A percentile compares a stretch with the other conserved stretches of the same genome.
Conservation (phyloP, 805 yeast species). For the Wickerhamomyces chambardii region DNA sequence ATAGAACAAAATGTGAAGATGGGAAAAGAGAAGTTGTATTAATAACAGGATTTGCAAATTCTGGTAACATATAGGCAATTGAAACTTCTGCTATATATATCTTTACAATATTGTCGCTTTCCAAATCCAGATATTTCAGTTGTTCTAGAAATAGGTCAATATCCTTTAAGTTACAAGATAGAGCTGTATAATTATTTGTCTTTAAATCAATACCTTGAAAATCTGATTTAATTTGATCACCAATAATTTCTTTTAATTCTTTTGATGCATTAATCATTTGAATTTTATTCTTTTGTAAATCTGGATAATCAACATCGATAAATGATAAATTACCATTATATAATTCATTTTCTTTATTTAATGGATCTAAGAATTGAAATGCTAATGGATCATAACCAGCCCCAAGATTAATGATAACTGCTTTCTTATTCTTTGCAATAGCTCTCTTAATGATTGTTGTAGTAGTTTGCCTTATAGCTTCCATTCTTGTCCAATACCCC, state of each 20-base stretch:
- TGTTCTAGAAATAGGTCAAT: conserved; percentile 23
- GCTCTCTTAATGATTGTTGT: conserved; percentile 31
- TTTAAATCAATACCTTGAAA: conserved; percentile 20
- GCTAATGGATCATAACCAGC: conserved; percentile 71
- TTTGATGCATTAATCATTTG: conserved; percentile 37
- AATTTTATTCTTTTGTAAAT: conserved; percentile 47
- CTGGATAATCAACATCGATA: conserved; percentile 72
- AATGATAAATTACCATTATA: conserved; percentile 32
- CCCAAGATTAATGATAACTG: conserved; percentile 58
- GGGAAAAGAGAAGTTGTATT: conserved; percentile 31
- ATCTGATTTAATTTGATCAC: conserved; percentile 11
- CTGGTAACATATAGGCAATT: conserved; percentile 67
- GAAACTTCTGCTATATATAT: conserved; percentile 80
- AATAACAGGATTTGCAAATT: conserved; percentile 55
- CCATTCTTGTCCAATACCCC: conserved; percentile 79
- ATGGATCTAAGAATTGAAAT: conserved; percentile 35
- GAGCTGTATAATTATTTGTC: conserved; percentile 40
- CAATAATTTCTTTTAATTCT: conserved; percentile 39
- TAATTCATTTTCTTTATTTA: conserved; percentile 17
- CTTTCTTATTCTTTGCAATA: conserved; percentile 14
- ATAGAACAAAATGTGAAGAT: conserved; percentile 49
- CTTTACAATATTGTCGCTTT: conserved; percentile 25
- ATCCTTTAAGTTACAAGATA: conserved; percentile 63
- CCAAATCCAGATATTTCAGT: conserved; percentile 10
- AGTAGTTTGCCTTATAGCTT: conserved; percentile 49